Base-by-base conservation (phyloP, 441 rosid species). In the Hura crepitans region DNA sequence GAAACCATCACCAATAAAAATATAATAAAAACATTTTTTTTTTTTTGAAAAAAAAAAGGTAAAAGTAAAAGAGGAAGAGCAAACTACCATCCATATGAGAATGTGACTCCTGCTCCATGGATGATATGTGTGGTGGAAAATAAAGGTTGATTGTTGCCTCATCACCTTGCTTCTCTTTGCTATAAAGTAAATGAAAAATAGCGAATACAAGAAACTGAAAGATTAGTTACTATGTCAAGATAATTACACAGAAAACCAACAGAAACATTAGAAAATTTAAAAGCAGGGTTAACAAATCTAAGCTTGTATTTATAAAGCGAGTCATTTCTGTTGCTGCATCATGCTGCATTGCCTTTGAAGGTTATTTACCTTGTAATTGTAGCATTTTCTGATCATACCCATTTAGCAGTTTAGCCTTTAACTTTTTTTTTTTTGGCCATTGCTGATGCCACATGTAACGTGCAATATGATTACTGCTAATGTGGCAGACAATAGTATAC, bases 121-220 rank as follows among this genome's bases (percentile, higher is more conserved):
- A 86, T 94, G 99, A 76, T 97, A 90, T 33, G 97, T 81, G 78
- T 86, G 96, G 75, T 94, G 99, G 85, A 94, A 86, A 35, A 94
- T 83, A 68, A 94, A 92, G 59, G 99, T 94, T 18, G 93, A 54
- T 63, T 92, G 99, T 59, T 94, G 81, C 80, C 72, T 81, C 91
- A 90, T 89, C 73, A 90, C 91, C 77, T 85, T 87, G 69, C 22
- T 67, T 83, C 71, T 83, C 85, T 81, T 90, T 74, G 83, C 98
- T 92, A 62, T 66, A 68, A 63, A 77, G 66, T 4, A 71, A 62
- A 43, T 53, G 58, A 71, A 71, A 62, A 66, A 62, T 43, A 33
- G 46, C 42, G 20, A 49, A 74, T 57, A 46, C 43, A 22, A 58
- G 33, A 54, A n/a, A 1, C 27, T 51, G 5, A 20, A 51, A 71